A percentile compares a stretch with the other conserved stretches of the same genome.
Evolutionary conservation across 345 rosid species (phyloP).

Genomic region (Fremontodendron californicum): DNA sequence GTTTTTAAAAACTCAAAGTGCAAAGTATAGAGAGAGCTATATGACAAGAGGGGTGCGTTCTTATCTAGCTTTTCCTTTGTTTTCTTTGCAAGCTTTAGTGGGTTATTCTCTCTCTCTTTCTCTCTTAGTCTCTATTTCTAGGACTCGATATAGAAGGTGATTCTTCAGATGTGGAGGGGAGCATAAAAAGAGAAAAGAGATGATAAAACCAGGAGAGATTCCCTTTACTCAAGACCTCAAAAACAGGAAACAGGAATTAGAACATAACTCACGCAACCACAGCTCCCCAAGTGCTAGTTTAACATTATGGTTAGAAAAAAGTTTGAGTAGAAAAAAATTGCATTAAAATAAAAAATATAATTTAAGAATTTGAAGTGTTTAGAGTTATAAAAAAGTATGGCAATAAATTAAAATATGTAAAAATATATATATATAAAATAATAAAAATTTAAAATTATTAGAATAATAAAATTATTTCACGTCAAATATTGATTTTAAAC

Average conservation of each 20-base stretch:
- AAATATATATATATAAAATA: too few species aligned
- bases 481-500: too few species aligned
- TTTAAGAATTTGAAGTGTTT: too few species aligned
- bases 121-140: constrained; percentile 11
- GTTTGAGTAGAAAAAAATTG: too few species aligned
- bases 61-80: constrained; percentile 20
- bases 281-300: constrained; percentile 13
- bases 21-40: constrained; percentile 1
- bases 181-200: constrained; percentile 9
- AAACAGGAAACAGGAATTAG: constrained; percentile 29
- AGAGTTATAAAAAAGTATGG: too few species aligned
- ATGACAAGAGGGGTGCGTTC: constrained; percentile 8
- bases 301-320: too few species aligned
- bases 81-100: constrained; percentile 32
- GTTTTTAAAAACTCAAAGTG: constrained; percentile 15
- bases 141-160: not conserved
- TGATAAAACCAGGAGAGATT: constrained; percentile 23
- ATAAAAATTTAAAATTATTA: too few species aligned
- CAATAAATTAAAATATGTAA: too few species aligned
- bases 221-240: constrained; percentile 18
- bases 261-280: constrained; percentile 54
- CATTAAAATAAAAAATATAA: too few species aligned
- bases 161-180: not conserved
- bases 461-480: too few species aligned
- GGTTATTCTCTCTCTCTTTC: constrained; percentile 11